phyloP scores from a whole-genome alignment of 371 early-diverging fungal species.

The Apophysomyces sp. region DNA sequence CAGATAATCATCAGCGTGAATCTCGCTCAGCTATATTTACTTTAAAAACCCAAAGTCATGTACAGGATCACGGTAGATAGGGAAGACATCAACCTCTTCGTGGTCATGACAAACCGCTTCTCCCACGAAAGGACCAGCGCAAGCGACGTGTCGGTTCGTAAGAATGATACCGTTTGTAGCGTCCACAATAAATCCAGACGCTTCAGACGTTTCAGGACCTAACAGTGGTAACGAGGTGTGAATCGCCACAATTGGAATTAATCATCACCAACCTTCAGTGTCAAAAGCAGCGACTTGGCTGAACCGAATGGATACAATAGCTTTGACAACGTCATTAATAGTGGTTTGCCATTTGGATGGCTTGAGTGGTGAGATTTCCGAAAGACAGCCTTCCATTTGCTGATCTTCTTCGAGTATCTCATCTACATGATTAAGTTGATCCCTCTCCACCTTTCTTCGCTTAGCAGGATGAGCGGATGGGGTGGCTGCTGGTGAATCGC shows the following conservation, averaged over 20 bases:
- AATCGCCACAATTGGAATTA: slow-evolving; percentile 26
- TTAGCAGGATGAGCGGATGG: slow-evolving; percentile 24
- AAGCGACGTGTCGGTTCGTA: slow-evolving; percentile 92
- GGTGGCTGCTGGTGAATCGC: slow-evolving; percentile 38
- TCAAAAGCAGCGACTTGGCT: slow-evolving; percentile 77
- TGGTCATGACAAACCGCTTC: slow-evolving; percentile 88
- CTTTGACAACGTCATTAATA: slow-evolving; percentile 68
- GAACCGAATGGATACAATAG: slow-evolving; percentile 78
- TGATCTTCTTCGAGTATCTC: slow-evolving; percentile 9
- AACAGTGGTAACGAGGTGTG: not conserved
- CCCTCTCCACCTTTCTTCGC: slow-evolving; percentile 28
- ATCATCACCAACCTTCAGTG: slow-evolving; percentile 70
- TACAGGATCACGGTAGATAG: slow-evolving; percentile 87
- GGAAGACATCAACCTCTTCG: slow-evolving; percentile 86
- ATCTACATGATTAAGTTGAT: slow-evolving; percentile 7
- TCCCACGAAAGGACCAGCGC: slow-evolving; percentile 89
- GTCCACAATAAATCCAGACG: slow-evolving; percentile 96
- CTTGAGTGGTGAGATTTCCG: slow-evolving; percentile 19
- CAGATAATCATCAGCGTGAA: slow-evolving; percentile 6
- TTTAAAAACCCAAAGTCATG: slow-evolving; percentile 69
- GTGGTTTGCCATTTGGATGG: slow-evolving; percentile 61
- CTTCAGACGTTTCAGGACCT: slow-evolving; percentile 56
- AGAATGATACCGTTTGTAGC: slow-evolving; percentile 83
- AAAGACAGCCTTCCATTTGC: slow-evolving; percentile 1
- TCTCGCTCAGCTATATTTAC: slow-evolving; percentile 9